Evolutionary conservation across 345 rosid genomes (phyloP).

Genomic region (Laguncularia racemosa): DNA sequence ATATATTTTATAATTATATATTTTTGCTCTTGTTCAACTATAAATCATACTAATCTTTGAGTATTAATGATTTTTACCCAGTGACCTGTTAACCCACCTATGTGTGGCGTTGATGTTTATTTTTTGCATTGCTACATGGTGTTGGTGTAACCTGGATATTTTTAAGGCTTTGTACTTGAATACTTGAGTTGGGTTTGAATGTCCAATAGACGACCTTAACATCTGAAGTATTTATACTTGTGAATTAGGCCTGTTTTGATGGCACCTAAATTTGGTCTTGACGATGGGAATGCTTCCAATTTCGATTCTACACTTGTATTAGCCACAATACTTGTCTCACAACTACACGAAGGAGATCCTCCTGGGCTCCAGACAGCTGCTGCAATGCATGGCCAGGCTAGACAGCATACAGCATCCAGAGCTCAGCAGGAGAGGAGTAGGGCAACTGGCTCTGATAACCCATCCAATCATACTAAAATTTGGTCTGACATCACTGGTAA

Average conservation of each 20-base stretch:
- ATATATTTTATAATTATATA: too few relatives aligned
- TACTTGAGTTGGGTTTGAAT: too few relatives aligned
- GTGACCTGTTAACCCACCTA: too few relatives aligned
- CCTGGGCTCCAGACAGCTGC: conserved; percentile 37
- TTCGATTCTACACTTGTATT: conserved; percentile 86
- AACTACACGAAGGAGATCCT: conserved; percentile 61
- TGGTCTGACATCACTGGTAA: conserved; percentile 95
- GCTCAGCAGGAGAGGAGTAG: conserved; percentile 45
- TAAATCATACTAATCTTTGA: too few relatives aligned
- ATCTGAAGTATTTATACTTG: neutral
- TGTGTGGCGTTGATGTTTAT: too few relatives aligned
- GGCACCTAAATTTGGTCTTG: conserved; percentile 81
- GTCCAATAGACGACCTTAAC: too few relatives aligned
- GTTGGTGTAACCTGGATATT: too few relatives aligned
- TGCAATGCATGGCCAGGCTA: conserved; percentile 28
- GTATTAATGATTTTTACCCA: too few relatives aligned
- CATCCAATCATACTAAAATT: conserved; percentile 76
- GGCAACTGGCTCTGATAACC: conserved; percentile 49
- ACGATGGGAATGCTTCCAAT: conserved; percentile 60
- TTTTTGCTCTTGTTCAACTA: too few relatives aligned
- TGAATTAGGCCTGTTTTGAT: conserved; percentile 74
- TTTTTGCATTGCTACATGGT: too few relatives aligned
- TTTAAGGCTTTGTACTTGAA: too few relatives aligned
- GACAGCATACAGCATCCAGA: conserved; percentile 24
- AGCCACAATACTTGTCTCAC: conserved; percentile 84